phyloP scores from a whole-genome alignment of 1,139 yeast genomes.

The Dujonia santamariae region DNA sequence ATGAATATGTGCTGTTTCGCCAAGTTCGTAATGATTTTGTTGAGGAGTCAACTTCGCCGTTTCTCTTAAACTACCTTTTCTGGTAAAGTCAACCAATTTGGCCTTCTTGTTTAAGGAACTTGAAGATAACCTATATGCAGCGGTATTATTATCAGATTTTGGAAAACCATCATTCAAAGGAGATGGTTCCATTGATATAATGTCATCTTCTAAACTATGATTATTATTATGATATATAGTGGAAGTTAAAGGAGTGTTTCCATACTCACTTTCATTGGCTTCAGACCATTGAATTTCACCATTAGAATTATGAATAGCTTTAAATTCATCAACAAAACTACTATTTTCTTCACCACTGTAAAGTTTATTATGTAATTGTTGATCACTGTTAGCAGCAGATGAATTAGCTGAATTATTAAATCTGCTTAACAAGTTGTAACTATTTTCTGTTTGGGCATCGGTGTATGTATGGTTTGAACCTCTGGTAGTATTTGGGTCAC shows the following conservation, averaged over 20 bases:
- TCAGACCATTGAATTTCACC: slow-evolving; percentile 30
- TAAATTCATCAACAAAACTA: slow-evolving; percentile 23
- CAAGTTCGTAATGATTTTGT: slow-evolving; percentile 20
- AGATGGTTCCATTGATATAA: slow-evolving; percentile 3
- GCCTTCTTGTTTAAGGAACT: slow-evolving; percentile 27
- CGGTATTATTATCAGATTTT: neutral
- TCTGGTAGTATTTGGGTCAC: neutral
- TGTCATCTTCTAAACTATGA: slow-evolving; percentile 1
- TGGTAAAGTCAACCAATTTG: slow-evolving; percentile 51
- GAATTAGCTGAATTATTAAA: slow-evolving; percentile 18
- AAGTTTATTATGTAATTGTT: slow-evolving; percentile 10
- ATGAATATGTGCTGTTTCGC: slow-evolving; percentile 36
- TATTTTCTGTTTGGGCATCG: slow-evolving; percentile 16
- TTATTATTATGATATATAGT: neutral
- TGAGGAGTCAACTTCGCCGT: slow-evolving; percentile 31
- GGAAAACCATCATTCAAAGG: slow-evolving; percentile 1
- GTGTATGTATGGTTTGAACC: slow-evolving; percentile 10
- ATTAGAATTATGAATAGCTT: slow-evolving; percentile 23
- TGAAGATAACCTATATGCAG: slow-evolving; percentile 13
- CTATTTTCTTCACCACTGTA: slow-evolving; percentile 11
- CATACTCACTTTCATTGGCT: slow-evolving; percentile 8
- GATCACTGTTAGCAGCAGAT: slow-evolving; percentile 18
- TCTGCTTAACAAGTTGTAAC: slow-evolving; percentile 25
- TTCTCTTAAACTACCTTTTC: slow-evolving; percentile 45
- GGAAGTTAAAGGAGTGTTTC: slow-evolving; percentile 3